These are phyloP conservation scores for Penicillium sp. DNA, from an alignment of 2,329 filamentous ascomycete species.

Conservation along the genomic window DNA sequence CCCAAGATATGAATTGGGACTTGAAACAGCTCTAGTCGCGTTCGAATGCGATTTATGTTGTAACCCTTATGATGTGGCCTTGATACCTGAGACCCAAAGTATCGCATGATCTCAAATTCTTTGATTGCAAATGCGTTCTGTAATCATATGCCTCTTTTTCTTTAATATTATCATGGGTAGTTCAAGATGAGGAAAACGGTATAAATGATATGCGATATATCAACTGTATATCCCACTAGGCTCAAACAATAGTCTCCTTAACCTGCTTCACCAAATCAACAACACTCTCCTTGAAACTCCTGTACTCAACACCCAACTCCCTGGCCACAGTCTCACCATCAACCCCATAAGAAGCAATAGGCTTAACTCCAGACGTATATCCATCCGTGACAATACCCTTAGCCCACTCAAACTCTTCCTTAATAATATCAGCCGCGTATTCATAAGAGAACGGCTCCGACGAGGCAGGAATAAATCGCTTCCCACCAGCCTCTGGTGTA, in stretches of 20 bases:
- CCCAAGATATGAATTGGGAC: too few species aligned
- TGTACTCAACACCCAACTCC: slow-evolving; percentile 44
- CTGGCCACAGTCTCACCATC: slow-evolving; percentile 45
- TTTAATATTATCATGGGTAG: too few species aligned
- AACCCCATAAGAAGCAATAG: slow-evolving; percentile 35
- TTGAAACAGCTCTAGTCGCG: too few species aligned
- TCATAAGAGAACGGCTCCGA: slow-evolving; percentile 51
- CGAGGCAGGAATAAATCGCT: slow-evolving; percentile 44
- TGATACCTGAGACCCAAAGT: too few species aligned
- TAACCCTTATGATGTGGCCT: too few species aligned
- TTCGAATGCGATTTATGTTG: too few species aligned
- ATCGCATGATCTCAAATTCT: too few species aligned
- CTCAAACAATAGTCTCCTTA: slow-evolving; percentile 1
- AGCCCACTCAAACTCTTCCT: slow-evolving; percentile 42
- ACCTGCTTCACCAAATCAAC: slow-evolving; percentile 18
- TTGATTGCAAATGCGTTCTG: too few species aligned
- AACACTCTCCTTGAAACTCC: slow-evolving; percentile 18
- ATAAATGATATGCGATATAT: too few species aligned
- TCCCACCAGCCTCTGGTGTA: slow-evolving; percentile 29
- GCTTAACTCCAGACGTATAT: slow-evolving; percentile 38
- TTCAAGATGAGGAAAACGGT: too few species aligned
- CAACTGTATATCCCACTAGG: too few species aligned
- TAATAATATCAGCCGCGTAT: slow-evolving; percentile 46
- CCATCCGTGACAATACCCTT: slow-evolving; percentile 34
- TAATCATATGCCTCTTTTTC: too few species aligned